Conservation (phyloP, 2,329 filamentous ascomycete genomes). For the Fusarium nurragi region DNA sequence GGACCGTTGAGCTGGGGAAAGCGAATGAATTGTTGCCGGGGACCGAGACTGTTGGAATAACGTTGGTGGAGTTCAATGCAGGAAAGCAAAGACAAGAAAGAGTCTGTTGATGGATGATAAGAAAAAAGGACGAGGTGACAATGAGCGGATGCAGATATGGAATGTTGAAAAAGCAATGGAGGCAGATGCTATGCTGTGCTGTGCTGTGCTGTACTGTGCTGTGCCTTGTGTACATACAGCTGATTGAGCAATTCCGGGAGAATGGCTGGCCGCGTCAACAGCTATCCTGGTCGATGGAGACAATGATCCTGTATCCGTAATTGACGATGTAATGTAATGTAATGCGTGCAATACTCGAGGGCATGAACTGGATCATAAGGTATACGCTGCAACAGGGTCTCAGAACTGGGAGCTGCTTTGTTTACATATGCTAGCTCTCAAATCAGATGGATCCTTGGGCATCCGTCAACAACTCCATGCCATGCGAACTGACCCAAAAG, state of each 20-base stretch:
- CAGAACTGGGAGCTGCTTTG: slow-evolving; percentile 31
- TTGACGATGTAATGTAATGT: background rate
- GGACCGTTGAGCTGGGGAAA: slow-evolving; percentile 26
- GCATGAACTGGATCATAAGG: slow-evolving; percentile 26
- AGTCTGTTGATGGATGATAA: background rate
- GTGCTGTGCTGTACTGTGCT: background rate
- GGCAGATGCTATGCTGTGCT: background rate
- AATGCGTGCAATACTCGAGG: slow-evolving; percentile 15
- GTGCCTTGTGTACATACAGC: slow-evolving; percentile 22
- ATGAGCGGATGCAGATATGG: slow-evolving; percentile 33
- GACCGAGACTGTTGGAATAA: slow-evolving; percentile 17
- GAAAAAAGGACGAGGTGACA: slow-evolving; percentile 2
- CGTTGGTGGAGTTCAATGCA: slow-evolving; percentile 7
- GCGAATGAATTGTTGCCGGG: slow-evolving; percentile 19
- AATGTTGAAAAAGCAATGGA: slow-evolving; percentile 31
- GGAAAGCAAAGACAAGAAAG: background rate
- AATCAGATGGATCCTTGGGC: slow-evolving; percentile 26
- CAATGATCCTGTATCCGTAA: slow-evolving; percentile 16
- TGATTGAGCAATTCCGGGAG: slow-evolving; percentile 4
- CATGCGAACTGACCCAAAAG: slow-evolving; percentile 34
- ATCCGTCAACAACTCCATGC: slow-evolving; percentile 29
- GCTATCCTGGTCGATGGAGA: slow-evolving; percentile 7
- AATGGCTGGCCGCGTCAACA: background rate
- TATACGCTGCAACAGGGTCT: slow-evolving; percentile 19
- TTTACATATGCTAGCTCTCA: slow-evolving; percentile 37